These are phyloP conservation scores for Pichia eremophila DNA, from an alignment of 805 yeast species.

Conservation along the genomic window DNA sequence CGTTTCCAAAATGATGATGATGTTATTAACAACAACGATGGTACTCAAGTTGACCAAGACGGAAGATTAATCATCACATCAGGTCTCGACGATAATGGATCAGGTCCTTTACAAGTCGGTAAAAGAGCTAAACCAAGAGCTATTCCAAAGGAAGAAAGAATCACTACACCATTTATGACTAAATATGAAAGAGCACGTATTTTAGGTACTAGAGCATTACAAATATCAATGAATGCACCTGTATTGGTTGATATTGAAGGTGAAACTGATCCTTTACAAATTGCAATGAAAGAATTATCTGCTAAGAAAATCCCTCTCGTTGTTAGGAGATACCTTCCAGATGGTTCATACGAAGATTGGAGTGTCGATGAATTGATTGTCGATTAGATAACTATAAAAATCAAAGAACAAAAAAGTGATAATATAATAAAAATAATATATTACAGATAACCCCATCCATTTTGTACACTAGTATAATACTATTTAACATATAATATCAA, in stretches of 20 bases:
- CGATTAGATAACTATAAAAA: conserved; percentile 33
- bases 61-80: conserved; percentile 56
- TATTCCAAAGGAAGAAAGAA: conserved; percentile 77
- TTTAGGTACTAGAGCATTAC: conserved; percentile 94
- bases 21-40: conserved; percentile 1
- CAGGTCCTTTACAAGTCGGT: conserved; percentile 30
- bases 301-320: conserved; percentile 94
- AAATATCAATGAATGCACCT: conserved; percentile 97
- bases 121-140: conserved; percentile 40
- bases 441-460: background rate
- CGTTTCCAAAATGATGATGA: conserved; percentile 25
- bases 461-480: background rate
- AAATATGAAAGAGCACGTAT: conserved; percentile 97
- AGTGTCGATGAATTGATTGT: conserved; percentile 95
- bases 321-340: conserved; percentile 92
- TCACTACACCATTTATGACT: conserved; percentile 98
- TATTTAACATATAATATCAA: no score
- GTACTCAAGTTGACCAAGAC: conserved; percentile 35
- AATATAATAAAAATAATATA: conserved; percentile 26
- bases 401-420: background rate
- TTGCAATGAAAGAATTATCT: conserved; percentile 92
- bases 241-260: conserved; percentile 97
- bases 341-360: conserved; percentile 97
- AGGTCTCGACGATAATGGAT: conserved; percentile 20
- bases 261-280: conserved; percentile 96